Evolutionary conservation across 2,329 filamentous ascomycete species (phyloP).

Genomic region (Ophiostoma sp.): DNA sequence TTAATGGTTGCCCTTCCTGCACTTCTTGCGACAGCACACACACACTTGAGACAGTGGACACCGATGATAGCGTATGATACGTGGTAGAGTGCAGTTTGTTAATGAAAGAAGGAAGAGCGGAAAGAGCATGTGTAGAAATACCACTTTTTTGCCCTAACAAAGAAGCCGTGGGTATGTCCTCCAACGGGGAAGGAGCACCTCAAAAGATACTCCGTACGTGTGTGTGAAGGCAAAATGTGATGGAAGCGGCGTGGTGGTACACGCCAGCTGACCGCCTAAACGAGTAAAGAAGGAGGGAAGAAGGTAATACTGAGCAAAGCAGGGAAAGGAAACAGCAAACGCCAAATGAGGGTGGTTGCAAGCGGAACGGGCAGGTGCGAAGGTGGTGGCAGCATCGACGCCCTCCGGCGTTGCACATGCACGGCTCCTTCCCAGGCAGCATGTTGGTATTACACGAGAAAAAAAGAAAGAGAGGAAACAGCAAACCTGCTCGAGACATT

Average conservation of each 20-base stretch:
- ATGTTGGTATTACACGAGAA: neutral
- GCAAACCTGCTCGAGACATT: neutral
- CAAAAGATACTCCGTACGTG: too few species aligned
- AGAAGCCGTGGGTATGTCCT: neutral
- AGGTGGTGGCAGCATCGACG: neutral
- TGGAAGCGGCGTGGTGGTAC: neutral
- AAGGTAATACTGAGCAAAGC: neutral
- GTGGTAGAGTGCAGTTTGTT: neutral
- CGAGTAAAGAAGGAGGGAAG: neutral
- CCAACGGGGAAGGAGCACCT: neutral
- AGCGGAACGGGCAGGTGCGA: conserved; percentile 11
- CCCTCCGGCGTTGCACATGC: neutral
- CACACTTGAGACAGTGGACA: neutral
- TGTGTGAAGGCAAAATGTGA: neutral
- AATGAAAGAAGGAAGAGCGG: neutral
- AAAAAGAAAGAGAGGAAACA: neutral
- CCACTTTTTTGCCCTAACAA: conserved; percentile 5
- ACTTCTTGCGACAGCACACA: neutral
- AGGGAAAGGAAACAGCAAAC: neutral
- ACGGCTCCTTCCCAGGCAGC: conserved; percentile 10
- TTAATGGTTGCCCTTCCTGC: neutral
- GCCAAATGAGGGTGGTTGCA: neutral
- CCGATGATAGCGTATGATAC: neutral
- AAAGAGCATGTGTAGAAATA: conserved; percentile 8
- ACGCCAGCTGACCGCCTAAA: conserved; percentile 6